Base-by-base conservation (phyloP, 345 rosid species). In the Stellera chamaejasme region DNA sequence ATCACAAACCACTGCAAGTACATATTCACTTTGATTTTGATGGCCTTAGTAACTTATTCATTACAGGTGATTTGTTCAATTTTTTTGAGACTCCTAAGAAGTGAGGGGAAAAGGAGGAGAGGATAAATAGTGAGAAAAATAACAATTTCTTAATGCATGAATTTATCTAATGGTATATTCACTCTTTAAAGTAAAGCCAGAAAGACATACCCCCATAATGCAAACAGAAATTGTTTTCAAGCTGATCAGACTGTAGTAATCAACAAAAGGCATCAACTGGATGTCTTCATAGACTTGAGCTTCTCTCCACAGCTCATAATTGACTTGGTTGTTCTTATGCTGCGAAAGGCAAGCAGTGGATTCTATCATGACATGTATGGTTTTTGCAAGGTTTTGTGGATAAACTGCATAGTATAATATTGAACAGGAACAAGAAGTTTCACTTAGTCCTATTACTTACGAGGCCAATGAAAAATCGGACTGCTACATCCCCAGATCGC, bases 191-290 rank as follows among this genome's bases (percentile, higher is more conserved):
- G 39, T 32, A 32, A 32, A 5, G 9, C 5, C 39, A 32, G 39
- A 2, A 32, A 1, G 39, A 45, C 74, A 64, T 79, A 91, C 98
- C 87, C 93, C 98, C 52, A 88, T 77, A 65, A 83, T 76, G 77
- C 96, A 91, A 57, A 83, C 77, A 26, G 92, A 92, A 59, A 88
- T 59, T 3, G 96, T 85, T 84, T 88, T 88, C 67, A 83, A 66
- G 73, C 80, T 83, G 56, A 91, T 90, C 48, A 91, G 69, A 75
- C 88, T 77, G 62, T 91, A 91, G 58, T 91, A 83, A 60, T 91
- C 96, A 52, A 85, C 95, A 69, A 88, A 91, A 39, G 96, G 96
- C 96, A 91, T 88, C 52, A 91, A 66, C 52, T 91, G 96, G 69
- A 91, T 70, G 59, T 91, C 98, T 45, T 82, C 84, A 39, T 88